Evolutionary conservation across 1,139 yeast genomes (phyloP).

Genomic region (Debaryomyces robertsiae): DNA sequence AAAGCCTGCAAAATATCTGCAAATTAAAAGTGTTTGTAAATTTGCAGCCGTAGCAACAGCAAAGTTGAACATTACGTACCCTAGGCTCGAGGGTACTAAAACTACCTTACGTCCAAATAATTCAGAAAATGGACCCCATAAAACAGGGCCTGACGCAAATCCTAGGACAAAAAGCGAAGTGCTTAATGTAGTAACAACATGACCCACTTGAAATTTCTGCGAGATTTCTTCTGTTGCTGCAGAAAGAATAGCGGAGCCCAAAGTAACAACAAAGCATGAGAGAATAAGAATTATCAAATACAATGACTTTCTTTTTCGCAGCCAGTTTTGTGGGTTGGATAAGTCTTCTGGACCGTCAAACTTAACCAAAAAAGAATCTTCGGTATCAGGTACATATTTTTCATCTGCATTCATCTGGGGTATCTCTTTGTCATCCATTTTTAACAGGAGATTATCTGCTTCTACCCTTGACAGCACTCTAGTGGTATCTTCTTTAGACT

Average conservation of each 20-base stretch:
- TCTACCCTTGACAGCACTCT: too few species aligned
- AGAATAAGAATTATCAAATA: neutral
- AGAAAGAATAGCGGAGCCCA: conserved; percentile 46
- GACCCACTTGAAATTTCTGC: conserved; percentile 34
- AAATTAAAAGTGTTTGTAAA: conserved; percentile 42
- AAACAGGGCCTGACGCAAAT: conserved; percentile 46
- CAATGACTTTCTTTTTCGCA: too few species aligned
- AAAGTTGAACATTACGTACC: conserved; percentile 38
- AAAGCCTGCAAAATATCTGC: conserved; percentile 46
- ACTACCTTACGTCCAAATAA: conserved; percentile 41
- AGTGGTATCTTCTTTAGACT: too few species aligned
- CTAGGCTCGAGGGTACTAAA: conserved; percentile 32
- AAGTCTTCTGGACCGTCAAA: too few species aligned
- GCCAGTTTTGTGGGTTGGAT: too few species aligned
- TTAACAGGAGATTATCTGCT: too few species aligned
- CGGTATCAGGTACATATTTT: too few species aligned
- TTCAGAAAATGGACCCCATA: conserved; percentile 43
- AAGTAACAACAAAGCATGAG: neutral
- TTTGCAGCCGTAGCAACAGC: conserved; percentile 44
- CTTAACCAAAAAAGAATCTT: too few species aligned
- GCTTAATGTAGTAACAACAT: conserved; percentile 37
- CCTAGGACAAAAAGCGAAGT: conserved; percentile 46
- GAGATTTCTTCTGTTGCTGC: conserved; percentile 28
- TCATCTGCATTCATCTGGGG: too few species aligned
- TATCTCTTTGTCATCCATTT: too few species aligned